phyloP scores from a whole-genome alignment of 345 rosid genomes.

The Xanthoceras sorbifolium region DNA sequence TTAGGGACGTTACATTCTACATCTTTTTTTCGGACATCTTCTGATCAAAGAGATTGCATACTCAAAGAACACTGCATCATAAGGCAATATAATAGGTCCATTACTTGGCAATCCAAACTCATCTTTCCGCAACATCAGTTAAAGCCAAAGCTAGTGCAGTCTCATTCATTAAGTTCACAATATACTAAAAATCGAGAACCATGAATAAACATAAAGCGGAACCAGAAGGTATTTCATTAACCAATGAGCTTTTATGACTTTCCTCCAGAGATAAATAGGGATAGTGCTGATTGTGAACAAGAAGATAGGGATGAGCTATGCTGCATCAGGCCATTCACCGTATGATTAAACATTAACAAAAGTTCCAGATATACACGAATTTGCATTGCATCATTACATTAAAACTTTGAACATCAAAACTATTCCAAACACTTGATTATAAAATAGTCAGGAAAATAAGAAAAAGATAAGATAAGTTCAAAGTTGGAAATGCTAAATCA shows the following conservation, averaged over 20 bases:
- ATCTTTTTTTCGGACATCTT: too few species aligned
- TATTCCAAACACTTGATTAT: too few species aligned
- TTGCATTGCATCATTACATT: neutral
- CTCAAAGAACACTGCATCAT: too few species aligned
- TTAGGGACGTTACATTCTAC: too few species aligned
- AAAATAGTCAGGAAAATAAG: neutral
- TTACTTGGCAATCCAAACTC: too few species aligned
- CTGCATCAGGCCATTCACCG: constrained; percentile 44
- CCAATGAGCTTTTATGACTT: constrained; percentile 71
- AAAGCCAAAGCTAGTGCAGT: too few species aligned
- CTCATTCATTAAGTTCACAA: too few species aligned
- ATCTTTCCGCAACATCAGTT: too few species aligned
- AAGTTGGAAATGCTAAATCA: neutral
- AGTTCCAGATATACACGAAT: neutral
- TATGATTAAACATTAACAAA: constrained; percentile 23
- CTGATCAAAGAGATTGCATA: too few species aligned
- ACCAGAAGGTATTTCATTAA: constrained; percentile 69
- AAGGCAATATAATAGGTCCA: too few species aligned
- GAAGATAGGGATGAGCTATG: constrained; percentile 92
- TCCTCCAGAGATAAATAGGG: constrained; percentile 90
- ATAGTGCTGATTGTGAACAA: constrained; percentile 94
- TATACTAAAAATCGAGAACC: constrained; percentile 70
- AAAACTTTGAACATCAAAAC: neutral
- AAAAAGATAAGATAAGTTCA: neutral
- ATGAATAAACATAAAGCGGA: constrained; percentile 73